Conservation (phyloP, 371 early-diverging fungal genomes). For the Mucor irregularis region DNA sequence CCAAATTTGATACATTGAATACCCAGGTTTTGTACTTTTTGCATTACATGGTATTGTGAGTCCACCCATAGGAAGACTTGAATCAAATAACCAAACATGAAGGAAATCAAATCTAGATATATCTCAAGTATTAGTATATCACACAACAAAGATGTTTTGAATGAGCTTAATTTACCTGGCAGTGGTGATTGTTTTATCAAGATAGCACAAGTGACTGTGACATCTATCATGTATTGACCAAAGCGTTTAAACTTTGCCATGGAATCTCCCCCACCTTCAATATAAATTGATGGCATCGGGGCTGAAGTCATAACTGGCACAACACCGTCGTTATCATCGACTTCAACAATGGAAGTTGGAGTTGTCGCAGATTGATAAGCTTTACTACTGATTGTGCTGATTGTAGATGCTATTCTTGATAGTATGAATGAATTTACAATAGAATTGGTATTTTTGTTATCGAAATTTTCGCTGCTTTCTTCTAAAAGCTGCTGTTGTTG, state of each 20-base stretch:
- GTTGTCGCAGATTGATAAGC: constrained; percentile 16
- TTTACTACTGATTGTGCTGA: constrained; percentile 18
- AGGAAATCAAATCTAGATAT: constrained; percentile 27
- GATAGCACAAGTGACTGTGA: constrained; percentile 54
- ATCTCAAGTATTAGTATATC: not conserved
- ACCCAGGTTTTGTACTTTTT: constrained; percentile 51
- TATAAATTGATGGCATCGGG: not conserved
- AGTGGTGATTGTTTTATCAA: constrained; percentile 66
- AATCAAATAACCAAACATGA: constrained; percentile 47
- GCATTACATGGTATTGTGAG: constrained; percentile 50
- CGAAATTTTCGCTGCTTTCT: not conserved
- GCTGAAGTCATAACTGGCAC: not conserved
- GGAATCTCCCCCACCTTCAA: constrained; percentile 16
- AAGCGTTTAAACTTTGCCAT: constrained; percentile 30
- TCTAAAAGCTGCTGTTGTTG: constrained; percentile 6
- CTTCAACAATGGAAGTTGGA: not conserved
- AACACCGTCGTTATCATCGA: not conserved
- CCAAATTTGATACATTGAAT: constrained; percentile 54
- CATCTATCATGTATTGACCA: constrained; percentile 47
- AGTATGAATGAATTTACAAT: constrained; percentile 14
- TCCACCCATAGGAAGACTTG: constrained; percentile 52
- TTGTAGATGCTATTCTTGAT: constrained; percentile 27
- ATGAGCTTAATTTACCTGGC: constrained; percentile 39
- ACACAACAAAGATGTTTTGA: not conserved
- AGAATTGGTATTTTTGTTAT: not conserved